Conservation (phyloP, 257 asterid species). For the Solanum pinnatisectum region DNA sequence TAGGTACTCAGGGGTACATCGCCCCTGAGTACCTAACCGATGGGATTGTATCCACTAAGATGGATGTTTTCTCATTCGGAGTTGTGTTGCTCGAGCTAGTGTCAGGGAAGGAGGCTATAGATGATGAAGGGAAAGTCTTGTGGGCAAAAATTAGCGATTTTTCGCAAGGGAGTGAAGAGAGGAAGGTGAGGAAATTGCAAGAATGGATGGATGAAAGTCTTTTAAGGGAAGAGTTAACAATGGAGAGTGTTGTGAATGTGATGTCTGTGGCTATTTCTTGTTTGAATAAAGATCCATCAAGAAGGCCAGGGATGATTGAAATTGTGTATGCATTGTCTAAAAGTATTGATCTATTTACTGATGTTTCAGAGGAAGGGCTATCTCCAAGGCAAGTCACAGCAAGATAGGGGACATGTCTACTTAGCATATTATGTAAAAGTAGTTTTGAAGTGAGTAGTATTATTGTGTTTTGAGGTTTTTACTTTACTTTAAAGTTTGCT, state of each 20-base stretch:
- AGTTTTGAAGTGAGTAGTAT: background rate
- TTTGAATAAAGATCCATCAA: slow-evolving; percentile 58
- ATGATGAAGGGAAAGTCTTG: slow-evolving; percentile 49
- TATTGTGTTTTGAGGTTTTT: background rate
- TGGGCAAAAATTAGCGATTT: slow-evolving; percentile 37
- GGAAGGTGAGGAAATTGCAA: slow-evolving; percentile 30
- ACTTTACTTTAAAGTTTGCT: background rate
- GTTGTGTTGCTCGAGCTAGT: slow-evolving; percentile 84
- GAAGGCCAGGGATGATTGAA: slow-evolving; percentile 88
- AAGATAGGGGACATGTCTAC: slow-evolving; percentile 22
- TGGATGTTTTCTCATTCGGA: slow-evolving; percentile 85
- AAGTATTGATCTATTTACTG: slow-evolving; percentile 69
- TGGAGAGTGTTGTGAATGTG: slow-evolving; percentile 55
- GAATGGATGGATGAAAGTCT: slow-evolving; percentile 64
- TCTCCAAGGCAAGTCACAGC: slow-evolving; percentile 60
- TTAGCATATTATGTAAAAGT: background rate
- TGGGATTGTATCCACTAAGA: slow-evolving; percentile 74
- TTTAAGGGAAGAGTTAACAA: slow-evolving; percentile 25
- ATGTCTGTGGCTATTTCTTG: slow-evolving; percentile 66
- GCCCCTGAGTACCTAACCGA: slow-evolving; percentile 76
- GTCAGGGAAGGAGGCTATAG: slow-evolving; percentile 58
- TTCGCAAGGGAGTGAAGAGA: slow-evolving; percentile 44
- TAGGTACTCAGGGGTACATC: slow-evolving; percentile 90
- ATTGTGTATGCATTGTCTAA: slow-evolving; percentile 84
- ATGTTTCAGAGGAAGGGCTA: slow-evolving; percentile 56